A percentile compares a stretch with the other conserved stretches of the same genome.
Evolutionary conservation across 495 filamentous ascomycete species (phyloP).

Genomic region (Pseudomonodictys pantanalensis): DNA sequence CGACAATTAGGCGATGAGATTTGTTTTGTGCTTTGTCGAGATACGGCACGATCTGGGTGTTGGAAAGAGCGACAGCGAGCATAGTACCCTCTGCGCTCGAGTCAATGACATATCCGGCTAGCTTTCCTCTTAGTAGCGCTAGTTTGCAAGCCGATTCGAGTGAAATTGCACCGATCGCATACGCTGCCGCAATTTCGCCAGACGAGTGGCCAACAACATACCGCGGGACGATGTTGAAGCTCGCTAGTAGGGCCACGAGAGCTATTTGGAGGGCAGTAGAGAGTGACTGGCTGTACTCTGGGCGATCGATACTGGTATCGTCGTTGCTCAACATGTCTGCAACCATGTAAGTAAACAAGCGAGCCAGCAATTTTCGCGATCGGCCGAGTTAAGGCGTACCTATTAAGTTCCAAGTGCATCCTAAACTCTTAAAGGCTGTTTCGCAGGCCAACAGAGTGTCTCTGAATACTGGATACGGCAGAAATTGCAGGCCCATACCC

Average conservation of each 20-base stretch:
- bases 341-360: neutral
- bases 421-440: neutral
- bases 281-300: slow-evolving; percentile 34
- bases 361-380: too few relatives aligned
- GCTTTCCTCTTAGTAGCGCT: slow-evolving; percentile 41
- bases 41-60: neutral
- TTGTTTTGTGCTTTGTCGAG: neutral
- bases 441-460: slow-evolving; percentile 18
- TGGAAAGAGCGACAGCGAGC: neutral
- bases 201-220: slow-evolving; percentile 7
- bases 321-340: neutral
- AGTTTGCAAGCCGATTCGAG: slow-evolving; percentile 44
- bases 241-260: slow-evolving; percentile 23
- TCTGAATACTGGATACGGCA: slow-evolving; percentile 39
- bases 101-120: neutral
- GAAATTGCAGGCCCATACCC: neutral
- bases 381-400: too few relatives aligned
- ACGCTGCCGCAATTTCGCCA: slow-evolving; percentile 11
- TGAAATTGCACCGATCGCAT: neutral
- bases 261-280: slow-evolving; percentile 29
- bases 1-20: slow-evolving; percentile 2
- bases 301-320: neutral
- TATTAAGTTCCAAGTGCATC: neutral
- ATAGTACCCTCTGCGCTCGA: neutral
- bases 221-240: neutral